phyloP scores from a whole-genome alignment of 768 basidiomycete species.

The Psilocybe tampanensis region DNA sequence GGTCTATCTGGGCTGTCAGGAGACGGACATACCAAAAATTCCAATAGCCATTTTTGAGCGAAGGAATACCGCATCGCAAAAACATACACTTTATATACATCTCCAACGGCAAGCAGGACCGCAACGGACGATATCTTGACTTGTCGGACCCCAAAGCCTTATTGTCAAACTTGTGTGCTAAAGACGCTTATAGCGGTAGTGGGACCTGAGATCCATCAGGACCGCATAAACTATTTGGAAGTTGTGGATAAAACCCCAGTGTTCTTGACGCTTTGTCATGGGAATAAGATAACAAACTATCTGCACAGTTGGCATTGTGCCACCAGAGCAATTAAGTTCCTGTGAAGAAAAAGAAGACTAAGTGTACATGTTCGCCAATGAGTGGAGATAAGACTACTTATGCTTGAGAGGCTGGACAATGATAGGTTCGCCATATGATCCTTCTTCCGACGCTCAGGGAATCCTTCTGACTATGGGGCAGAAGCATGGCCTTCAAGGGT shows the following conservation, averaged over 20 bases:
- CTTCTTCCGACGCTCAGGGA: background rate
- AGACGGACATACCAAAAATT: conserved; percentile 33
- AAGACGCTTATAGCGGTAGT: background rate
- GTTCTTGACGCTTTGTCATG: background rate
- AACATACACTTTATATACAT: background rate
- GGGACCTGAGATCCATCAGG: background rate
- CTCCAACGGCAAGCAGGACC: background rate
- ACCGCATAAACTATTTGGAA: background rate
- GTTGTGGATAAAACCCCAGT: background rate
- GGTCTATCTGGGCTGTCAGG: background rate
- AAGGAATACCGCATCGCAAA: background rate
- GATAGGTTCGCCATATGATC: background rate
- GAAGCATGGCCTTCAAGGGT: background rate
- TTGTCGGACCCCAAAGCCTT: background rate
- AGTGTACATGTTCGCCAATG: background rate
- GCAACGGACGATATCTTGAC: background rate
- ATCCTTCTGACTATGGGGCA: background rate
- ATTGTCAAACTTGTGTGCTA: background rate
- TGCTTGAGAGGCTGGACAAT: background rate
- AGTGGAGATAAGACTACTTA: background rate
- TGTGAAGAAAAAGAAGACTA: background rate
- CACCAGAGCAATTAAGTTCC: background rate
- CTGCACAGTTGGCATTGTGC: background rate
- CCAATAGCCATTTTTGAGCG: conserved; percentile 24
- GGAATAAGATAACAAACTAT: background rate